Percentiles rank a stretch among this genome's conserved stretches.
These are phyloP conservation scores for Pichia sp. DNA, from an alignment of 1,139 yeast species.

Conservation along the genomic window DNA sequence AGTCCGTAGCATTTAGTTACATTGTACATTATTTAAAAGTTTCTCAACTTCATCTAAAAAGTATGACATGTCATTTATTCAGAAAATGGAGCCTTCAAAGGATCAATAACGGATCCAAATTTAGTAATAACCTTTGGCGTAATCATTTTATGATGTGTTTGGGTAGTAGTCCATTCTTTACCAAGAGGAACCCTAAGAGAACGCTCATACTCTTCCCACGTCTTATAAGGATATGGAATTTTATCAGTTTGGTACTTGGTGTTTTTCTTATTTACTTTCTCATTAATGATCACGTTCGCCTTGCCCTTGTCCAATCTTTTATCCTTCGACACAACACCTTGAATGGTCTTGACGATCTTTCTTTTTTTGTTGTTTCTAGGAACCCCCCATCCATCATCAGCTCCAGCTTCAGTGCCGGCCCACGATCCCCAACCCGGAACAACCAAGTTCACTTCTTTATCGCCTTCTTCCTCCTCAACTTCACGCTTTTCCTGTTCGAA, in stretches of 20 bases:
- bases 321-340: slow-evolving; percentile 68
- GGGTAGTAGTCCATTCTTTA: slow-evolving; percentile 91
- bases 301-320: slow-evolving; percentile 74
- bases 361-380: slow-evolving; percentile 52
- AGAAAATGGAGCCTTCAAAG: slow-evolving; percentile 69
- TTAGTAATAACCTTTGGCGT: slow-evolving; percentile 86
- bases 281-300: slow-evolving; percentile 84
- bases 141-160: slow-evolving; percentile 79
- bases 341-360: slow-evolving; percentile 60
- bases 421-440: slow-evolving; percentile 96
- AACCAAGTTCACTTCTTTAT: slow-evolving; percentile 77
- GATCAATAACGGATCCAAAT: slow-evolving; percentile 88
- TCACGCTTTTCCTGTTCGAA: slow-evolving; percentile 71
- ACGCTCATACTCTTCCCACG: slow-evolving; percentile 90
- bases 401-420: slow-evolving; percentile 52
- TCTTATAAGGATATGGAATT: slow-evolving; percentile 93
- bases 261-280: slow-evolving; percentile 77
- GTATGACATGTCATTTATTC: slow-evolving; percentile 22
- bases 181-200: slow-evolving; percentile 95
- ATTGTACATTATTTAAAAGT: neutral
- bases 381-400: slow-evolving; percentile 32
- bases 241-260: slow-evolving; percentile 77
- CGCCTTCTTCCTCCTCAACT: slow-evolving; percentile 75
- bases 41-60: neutral
- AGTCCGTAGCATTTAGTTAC: neutral